Evolutionary conservation across 208 protist species (phyloP).

Genomic region (Crithidia mellificae): DNA sequence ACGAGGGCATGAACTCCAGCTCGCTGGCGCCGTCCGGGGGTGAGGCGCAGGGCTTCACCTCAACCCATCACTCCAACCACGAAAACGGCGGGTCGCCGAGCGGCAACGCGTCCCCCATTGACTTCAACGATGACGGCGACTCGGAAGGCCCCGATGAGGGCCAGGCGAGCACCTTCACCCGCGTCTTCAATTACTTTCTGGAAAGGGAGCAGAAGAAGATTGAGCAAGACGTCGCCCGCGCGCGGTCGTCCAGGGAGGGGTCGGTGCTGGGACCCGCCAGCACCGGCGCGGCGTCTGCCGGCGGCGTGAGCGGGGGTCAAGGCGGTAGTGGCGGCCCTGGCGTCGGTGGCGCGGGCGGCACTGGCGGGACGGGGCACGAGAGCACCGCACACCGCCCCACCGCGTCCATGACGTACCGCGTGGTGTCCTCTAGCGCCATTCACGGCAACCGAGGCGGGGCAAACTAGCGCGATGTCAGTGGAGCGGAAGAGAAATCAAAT

Average conservation of each 20-base stretch:
- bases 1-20: constrained; percentile 56
- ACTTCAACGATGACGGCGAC: constrained; percentile 43
- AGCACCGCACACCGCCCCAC: constrained; percentile 21
- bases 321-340: background rate
- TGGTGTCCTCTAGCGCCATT: constrained; percentile 53
- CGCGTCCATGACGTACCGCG: constrained; percentile 47
- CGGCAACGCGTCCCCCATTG: constrained; percentile 32
- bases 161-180: constrained; percentile 53
- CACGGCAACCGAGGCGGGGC: constrained; percentile 37
- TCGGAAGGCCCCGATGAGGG: constrained; percentile 32
- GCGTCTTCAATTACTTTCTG: constrained; percentile 68
- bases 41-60: constrained; percentile 16
- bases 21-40: constrained; percentile 21
- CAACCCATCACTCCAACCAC: constrained; percentile 13
- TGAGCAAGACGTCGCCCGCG: constrained; percentile 51
- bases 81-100: constrained; percentile 7
- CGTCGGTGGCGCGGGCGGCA: constrained; percentile 9
- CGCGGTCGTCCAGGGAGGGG: constrained; percentile 33
- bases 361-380: constrained; percentile 22
- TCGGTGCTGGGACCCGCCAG: constrained; percentile 1
- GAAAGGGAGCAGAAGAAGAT: constrained; percentile 63
- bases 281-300: background rate
- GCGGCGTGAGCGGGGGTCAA: constrained; percentile 6
- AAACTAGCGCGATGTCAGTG: constrained; percentile 1
- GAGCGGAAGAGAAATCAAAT: background rate